phyloP scores from a whole-genome alignment of 2,329 filamentous ascomycete species.

The Colletotrichum tofieldiae region DNA sequence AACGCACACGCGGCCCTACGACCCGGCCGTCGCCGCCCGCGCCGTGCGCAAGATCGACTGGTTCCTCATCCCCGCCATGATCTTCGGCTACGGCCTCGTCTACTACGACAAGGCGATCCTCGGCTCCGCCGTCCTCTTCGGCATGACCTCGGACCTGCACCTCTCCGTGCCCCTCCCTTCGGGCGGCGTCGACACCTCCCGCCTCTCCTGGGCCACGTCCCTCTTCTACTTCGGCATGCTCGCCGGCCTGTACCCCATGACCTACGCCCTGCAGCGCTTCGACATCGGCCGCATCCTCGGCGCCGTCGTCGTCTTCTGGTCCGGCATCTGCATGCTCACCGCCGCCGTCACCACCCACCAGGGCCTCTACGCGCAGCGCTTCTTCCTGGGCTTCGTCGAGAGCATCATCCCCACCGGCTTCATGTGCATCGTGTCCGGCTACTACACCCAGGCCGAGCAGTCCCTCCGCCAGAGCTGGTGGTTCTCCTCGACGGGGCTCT shows the following conservation, averaged over 20 bases:
- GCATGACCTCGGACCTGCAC: constrained; percentile 79
- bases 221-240: constrained; percentile 88
- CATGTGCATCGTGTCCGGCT: constrained; percentile 74
- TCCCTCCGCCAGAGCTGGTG: constrained; percentile 77
- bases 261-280: constrained; percentile 79
- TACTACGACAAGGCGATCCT: constrained; percentile 77
- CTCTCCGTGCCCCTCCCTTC: constrained; percentile 70
- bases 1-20: constrained; percentile 67
- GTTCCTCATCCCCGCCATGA: constrained; percentile 79
- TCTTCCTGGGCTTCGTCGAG: constrained; percentile 76
- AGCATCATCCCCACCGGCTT: constrained; percentile 77
- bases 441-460: constrained; percentile 78
- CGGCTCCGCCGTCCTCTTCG: constrained; percentile 80
- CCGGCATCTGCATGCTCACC: constrained; percentile 77
- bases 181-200: constrained; percentile 70
- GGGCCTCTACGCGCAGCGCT: constrained; percentile 77
- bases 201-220: constrained; percentile 83
- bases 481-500: constrained; percentile 74
- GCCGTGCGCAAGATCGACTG: constrained; percentile 78
- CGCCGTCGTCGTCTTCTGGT: constrained; percentile 76
- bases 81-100: constrained; percentile 64
- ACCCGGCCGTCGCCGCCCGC: constrained; percentile 67
- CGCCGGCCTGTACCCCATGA: constrained; percentile 81
- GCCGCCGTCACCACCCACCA: constrained; percentile 75
- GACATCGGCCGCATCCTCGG: constrained; percentile 76